Conservation (phyloP, 2,329 filamentous ascomycete genomes). For the Cladobotryum mycophilum region DNA sequence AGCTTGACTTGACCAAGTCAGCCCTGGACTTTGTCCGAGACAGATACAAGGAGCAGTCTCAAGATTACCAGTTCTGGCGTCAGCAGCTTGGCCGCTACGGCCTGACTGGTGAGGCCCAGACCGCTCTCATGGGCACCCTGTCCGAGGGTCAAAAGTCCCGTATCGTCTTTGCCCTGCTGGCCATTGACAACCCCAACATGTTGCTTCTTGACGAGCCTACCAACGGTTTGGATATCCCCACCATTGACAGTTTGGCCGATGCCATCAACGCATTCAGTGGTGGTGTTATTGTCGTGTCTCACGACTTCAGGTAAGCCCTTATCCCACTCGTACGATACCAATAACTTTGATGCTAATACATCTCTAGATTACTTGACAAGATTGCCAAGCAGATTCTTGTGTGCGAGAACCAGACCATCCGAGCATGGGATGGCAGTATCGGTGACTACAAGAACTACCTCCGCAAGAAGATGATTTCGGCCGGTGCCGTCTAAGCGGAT, state of each 20-base stretch:
- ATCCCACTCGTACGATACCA: not conserved
- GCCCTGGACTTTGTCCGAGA: slow-evolving; percentile 96
- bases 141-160: slow-evolving; percentile 97
- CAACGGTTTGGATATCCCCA: slow-evolving; percentile 98
- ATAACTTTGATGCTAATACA: slow-evolving; percentile 13
- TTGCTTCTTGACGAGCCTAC: slow-evolving; percentile 95
- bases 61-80: slow-evolving; percentile 99
- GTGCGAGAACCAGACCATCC: slow-evolving; percentile 95
- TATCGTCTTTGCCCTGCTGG: slow-evolving; percentile 94
- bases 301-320: slow-evolving; percentile 86
- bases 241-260: slow-evolving; percentile 94
- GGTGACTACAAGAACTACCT: slow-evolving; percentile 97
- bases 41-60: slow-evolving; percentile 81
- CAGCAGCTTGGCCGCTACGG: slow-evolving; percentile 95
- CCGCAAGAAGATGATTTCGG: slow-evolving; percentile 95
- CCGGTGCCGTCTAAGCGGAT: slow-evolving; percentile 71
- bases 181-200: slow-evolving; percentile 97
- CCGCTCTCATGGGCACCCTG: slow-evolving; percentile 92
- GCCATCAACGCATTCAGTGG: slow-evolving; percentile 95
- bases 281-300: slow-evolving; percentile 94
- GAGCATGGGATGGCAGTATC: slow-evolving; percentile 81
- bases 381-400: slow-evolving; percentile 99
- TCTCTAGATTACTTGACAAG: slow-evolving; percentile 82
- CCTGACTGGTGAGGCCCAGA: slow-evolving; percentile 87
- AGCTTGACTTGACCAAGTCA: slow-evolving; percentile 97